Evolutionary conservation across 371 early-diverging fungal species (phyloP), one percentile per base, ranked within the genome.

Genomic region (Lichtheimia corymbifera): DNA sequence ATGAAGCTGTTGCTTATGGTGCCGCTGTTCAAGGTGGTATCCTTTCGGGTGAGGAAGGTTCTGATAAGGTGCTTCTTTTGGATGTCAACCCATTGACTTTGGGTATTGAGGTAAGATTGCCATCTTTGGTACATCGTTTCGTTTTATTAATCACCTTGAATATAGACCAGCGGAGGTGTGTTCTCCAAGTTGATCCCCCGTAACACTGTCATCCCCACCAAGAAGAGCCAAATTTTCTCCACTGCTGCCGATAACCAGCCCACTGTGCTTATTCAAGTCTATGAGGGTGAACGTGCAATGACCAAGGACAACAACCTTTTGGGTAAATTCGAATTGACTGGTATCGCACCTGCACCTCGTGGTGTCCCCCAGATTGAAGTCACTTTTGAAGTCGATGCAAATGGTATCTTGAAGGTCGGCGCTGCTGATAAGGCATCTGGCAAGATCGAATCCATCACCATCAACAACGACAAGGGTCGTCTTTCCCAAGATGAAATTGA

Each of bases 1-100:
- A 99, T 78, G 98, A 98, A 79, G 99, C 99, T 69, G 99, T 99
- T 56, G 99, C 99, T 68, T 91, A 94, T 68, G 99, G 99, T 76
- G 99, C 99, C 67, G 97, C 99, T 62, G 90, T 99, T 67, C 99
- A 99, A 79, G 99, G 95, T 70, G 99, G 98, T 85, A 96, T 99
- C 63, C 83, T 99, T 52, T 86, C 94, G 68, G 98, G 98, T 68
- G 92, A 92, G 66, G 77, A 80, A 63, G 76, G 88, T 63, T 90
- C 90, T 62, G 89, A 93, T 74, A 87, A 88, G 72, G 86, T 93
- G 42, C 84, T 98, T 58, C 84, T 98, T 54, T 87, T 99, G 74
- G 99, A 99, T 86, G 99, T 99, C 60, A 94, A 94, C 68, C 97
- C 99, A 30, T 88, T 99, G 69, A 95, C 97, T 66, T 92, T 99